A percentile compares a stretch with the other conserved stretches of the same genome.
phyloP scores from a whole-genome alignment of 768 basidiomycete species.

The Serendipita sp. region DNA sequence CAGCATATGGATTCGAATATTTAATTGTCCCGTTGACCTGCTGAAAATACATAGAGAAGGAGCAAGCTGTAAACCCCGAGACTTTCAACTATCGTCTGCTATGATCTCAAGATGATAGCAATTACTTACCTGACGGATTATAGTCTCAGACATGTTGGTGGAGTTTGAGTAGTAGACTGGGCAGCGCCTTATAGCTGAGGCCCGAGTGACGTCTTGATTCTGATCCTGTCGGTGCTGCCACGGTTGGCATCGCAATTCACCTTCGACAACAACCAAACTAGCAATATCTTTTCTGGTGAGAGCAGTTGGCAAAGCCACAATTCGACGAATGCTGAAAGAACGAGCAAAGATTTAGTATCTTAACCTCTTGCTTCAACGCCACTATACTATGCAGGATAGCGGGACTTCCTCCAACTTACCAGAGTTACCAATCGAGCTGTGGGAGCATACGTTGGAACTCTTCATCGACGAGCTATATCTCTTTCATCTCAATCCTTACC shows the following conservation, averaged over 20 bases:
- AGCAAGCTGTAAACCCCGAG: conserved; percentile 23
- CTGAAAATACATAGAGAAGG: conserved; percentile 53
- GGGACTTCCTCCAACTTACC: too few relatives aligned
- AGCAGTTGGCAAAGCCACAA: too few relatives aligned
- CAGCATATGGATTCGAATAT: background rate
- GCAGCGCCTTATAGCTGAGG: background rate
- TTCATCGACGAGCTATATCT: background rate
- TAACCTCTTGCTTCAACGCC: too few relatives aligned
- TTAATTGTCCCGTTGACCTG: conserved; percentile 23
- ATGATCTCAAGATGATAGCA: background rate
- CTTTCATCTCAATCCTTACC: background rate
- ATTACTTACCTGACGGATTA: conserved; percentile 30
- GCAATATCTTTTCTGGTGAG: too few relatives aligned
- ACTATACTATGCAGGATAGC: too few relatives aligned
- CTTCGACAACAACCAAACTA: too few relatives aligned
- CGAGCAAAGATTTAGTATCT: too few relatives aligned
- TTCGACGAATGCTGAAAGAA: too few relatives aligned
- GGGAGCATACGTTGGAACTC: background rate
- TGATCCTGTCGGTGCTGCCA: background rate
- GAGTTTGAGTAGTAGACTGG: background rate
- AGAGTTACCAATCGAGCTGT: background rate
- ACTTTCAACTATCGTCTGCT: background rate
- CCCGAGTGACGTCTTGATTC: too few relatives aligned
- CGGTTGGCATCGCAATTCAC: background rate
- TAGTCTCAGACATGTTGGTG: conserved; percentile 17